Conservation (phyloP, 2,329 filamentous ascomycete species). For the Pleurostoma richardsiae region DNA sequence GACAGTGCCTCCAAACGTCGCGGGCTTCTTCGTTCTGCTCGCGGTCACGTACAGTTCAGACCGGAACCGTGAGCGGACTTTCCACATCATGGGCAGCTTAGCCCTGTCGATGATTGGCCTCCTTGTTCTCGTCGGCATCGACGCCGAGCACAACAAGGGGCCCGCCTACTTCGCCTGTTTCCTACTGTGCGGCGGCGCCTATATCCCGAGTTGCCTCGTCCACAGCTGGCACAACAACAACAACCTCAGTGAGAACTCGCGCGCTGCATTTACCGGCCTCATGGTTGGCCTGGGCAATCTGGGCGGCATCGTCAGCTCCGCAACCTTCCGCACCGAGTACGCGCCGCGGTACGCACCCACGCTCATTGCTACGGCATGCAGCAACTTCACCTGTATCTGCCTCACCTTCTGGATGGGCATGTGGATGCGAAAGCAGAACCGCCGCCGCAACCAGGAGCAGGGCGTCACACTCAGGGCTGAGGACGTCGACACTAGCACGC, state of each 20-base stretch:
- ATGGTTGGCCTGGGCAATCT: slow-evolving; percentile 43
- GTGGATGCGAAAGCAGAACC: slow-evolving; percentile 41
- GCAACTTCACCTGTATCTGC: slow-evolving; percentile 34
- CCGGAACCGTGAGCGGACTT: slow-evolving; percentile 35
- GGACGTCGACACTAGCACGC: slow-evolving; percentile 31
- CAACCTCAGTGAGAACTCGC: slow-evolving; percentile 41
- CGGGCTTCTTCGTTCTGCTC: slow-evolving; percentile 39
- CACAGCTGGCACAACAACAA: slow-evolving; percentile 49
- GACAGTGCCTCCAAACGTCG: slow-evolving; percentile 42
- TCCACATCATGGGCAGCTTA: slow-evolving; percentile 34
- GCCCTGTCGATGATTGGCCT: slow-evolving; percentile 34
- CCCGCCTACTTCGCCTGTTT: slow-evolving; percentile 47
- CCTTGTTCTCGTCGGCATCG: slow-evolving; percentile 35
- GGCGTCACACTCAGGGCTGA: slow-evolving; percentile 25
- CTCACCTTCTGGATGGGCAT: slow-evolving; percentile 29
- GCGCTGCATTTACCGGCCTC: slow-evolving; percentile 41
- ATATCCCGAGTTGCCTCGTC: slow-evolving; percentile 40
- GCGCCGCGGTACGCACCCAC: slow-evolving; percentile 43
- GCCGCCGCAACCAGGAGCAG: slow-evolving; percentile 28
- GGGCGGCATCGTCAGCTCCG: slow-evolving; percentile 36
- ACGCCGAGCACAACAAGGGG: slow-evolving; percentile 31
- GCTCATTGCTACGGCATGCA: slow-evolving; percentile 30
- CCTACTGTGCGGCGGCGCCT: slow-evolving; percentile 36
- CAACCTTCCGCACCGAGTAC: slow-evolving; percentile 40
- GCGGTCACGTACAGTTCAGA: slow-evolving; percentile 37